Evolutionary conservation across 768 basidiomycete species (phyloP), one percentile per base, ranked within the genome.

Genomic region (Cystobasidium tubakii): DNA sequence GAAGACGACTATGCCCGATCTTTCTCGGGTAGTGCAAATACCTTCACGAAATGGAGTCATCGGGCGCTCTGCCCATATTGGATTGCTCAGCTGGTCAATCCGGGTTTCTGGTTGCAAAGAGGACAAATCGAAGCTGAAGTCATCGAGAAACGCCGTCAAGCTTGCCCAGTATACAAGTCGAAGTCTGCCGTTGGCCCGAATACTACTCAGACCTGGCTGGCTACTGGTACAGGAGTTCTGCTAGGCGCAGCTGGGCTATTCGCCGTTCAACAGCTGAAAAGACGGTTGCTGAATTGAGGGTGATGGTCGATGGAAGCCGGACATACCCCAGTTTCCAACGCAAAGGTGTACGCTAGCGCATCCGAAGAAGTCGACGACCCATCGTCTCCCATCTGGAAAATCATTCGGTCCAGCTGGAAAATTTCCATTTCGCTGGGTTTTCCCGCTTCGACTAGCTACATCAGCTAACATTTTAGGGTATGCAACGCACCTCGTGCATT

Each of bases 1-100:
- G 89, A 92, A 77, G 85, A 86, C 55, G 82, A 85, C 9, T 78
- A 78, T 73, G 80, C 54, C 1, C 29, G 60, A 13, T 34, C 57
- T 67, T 55, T 63, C 23, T 53, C 23, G 23, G 71, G 27, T 1
- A 71, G 55, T 27, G 19, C 33, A n/a, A 33, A 19, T 12, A 55
- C 54, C 15, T 6, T 33, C n/a, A 44, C 19, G 4, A 55, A 44
- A n/a, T 60, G 54, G 69, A 33, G 19, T 13, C 31, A 36, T 19
- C 23, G 69, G 9, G 31, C 43, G 10, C n/a, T 46, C 4, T 71
- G 69, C 27, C 69, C 69, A 2, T 71, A 71, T 29, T 71, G 69
- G 69, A n/a, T 34, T 9, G 3, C 39, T 27, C 69, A 71, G 69
- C 50, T 36, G 9, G 25, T 71, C 29, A 71, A 71, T 60, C 69